Percentiles rank a stretch among this genome's conserved stretches.
These are phyloP conservation scores for Lotmaria passim DNA, from an alignment of 208 protist genomes.

Conservation along the genomic window DNA sequence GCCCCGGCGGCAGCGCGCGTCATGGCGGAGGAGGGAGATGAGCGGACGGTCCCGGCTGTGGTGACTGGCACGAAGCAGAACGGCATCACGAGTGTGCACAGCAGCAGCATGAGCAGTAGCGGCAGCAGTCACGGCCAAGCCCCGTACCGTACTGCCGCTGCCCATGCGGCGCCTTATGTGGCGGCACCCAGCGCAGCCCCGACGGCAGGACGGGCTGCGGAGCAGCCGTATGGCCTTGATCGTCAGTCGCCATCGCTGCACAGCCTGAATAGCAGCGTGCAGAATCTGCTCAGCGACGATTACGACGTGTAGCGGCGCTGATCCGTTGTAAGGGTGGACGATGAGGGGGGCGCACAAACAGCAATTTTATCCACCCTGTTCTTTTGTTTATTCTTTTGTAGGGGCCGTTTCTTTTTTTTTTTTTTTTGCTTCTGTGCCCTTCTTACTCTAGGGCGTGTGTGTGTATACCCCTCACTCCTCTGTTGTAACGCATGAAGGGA, in stretches of 20 bases:
- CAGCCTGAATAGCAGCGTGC: conserved; percentile 35
- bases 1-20: neutral
- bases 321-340: neutral
- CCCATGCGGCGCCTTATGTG: neutral
- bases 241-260: conserved; percentile 24
- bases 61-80: conserved; percentile 1
- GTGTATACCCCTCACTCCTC: too few species aligned
- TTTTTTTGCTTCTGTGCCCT: conserved; percentile 17
- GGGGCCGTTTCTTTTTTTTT: neutral
- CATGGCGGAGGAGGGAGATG: conserved; percentile 6
- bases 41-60: conserved; percentile 18
- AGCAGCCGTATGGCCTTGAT: conserved; percentile 9
- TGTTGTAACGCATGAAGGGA: neutral
- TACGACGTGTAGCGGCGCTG: conserved; percentile 4
- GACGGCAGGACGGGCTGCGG: neutral
- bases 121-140: neutral
- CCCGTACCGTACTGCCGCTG: neutral
- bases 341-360: too few species aligned
- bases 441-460: too few species aligned
- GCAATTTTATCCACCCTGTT: neutral
- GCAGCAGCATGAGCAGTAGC: conserved; percentile 11
- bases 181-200: neutral
- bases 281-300: conserved; percentile 19
- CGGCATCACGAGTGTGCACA: conserved; percentile 18
- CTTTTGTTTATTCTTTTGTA: conserved; percentile 8